phyloP scores from a whole-genome alignment of 2,329 filamentous ascomycete species.

The Alternaria metachromatica region DNA sequence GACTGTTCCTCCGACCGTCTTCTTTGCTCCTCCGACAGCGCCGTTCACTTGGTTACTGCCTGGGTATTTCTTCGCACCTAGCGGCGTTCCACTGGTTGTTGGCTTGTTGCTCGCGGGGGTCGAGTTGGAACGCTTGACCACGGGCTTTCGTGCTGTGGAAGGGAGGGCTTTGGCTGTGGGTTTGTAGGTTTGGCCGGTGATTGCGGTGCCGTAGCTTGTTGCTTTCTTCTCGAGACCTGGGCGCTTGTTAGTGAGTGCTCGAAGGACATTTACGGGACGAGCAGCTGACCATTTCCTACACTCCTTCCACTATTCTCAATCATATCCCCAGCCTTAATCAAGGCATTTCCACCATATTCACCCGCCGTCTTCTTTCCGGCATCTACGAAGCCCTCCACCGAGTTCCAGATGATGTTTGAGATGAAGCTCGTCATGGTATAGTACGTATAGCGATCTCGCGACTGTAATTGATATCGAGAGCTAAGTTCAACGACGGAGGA shows the following conservation, averaged over 20 bases:
- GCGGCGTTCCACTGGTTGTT: conserved; percentile 21
- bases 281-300: conserved; percentile 42
- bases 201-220: conserved; percentile 35
- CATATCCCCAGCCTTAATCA: conserved; percentile 48
- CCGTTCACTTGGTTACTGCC: conserved; percentile 25
- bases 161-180: conserved; percentile 36
- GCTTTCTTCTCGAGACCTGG: conserved; percentile 43
- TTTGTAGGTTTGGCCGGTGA: conserved; percentile 40
- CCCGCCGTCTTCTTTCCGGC: conserved; percentile 46
- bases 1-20: conserved; percentile 27
- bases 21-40: conserved; percentile 22
- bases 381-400: conserved; percentile 47
- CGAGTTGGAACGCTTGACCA: conserved; percentile 42
- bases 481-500: neutral
- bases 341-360: conserved; percentile 47
- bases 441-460: neutral
- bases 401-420: conserved; percentile 48
- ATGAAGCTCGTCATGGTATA: conserved; percentile 41
- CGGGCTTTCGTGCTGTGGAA: conserved; percentile 40
- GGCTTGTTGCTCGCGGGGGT: conserved; percentile 35
- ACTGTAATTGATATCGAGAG: neutral
- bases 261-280: too few species aligned
- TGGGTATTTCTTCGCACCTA: conserved; percentile 41
- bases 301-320: conserved; percentile 44
- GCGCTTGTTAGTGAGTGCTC: neutral